Percentiles rank a stretch among this genome's conserved stretches.
These are phyloP conservation scores for Flaveria trinervia DNA, from an alignment of 129 eudicot genomes.

Conservation along the genomic window DNA sequence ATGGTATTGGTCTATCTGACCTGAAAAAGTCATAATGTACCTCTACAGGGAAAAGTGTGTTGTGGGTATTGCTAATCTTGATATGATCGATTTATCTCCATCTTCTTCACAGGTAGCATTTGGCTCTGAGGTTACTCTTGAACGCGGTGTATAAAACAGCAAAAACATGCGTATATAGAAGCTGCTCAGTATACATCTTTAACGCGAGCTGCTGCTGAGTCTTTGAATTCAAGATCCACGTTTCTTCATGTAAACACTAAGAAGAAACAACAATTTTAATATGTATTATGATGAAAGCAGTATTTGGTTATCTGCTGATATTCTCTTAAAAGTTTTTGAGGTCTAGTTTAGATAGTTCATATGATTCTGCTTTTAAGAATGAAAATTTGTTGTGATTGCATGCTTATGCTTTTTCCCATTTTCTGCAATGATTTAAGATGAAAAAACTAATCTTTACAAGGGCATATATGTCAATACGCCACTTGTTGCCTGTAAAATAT, in stretches of 20 bases:
- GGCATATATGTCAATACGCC: too few species aligned
- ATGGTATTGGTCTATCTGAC: not conserved
- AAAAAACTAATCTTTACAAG: not conserved
- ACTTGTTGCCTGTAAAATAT: not conserved
- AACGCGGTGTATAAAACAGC: conserved; percentile 28
- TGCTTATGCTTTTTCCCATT: not conserved
- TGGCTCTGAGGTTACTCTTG: conserved; percentile 2
- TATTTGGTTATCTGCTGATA: conserved; percentile 22
- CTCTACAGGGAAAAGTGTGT: not conserved
- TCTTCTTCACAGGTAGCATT: conserved; percentile 16
- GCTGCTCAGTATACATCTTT: conserved; percentile 28
- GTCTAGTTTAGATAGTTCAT: conserved; percentile 9
- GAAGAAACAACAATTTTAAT: conserved; percentile 21
- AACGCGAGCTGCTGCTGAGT: conserved; percentile 16
- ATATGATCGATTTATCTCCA: not conserved
- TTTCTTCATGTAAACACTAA: conserved; percentile 15
- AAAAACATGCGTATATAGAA: conserved; percentile 22
- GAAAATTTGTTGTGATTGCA: not conserved
- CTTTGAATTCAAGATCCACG: conserved; percentile 12
- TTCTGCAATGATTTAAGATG: not conserved
- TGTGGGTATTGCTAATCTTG: conserved; percentile 8
- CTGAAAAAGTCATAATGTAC: not conserved
- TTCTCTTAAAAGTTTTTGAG: conserved; percentile 3
- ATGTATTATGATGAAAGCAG: conserved; percentile 19
- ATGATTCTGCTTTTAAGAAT: conserved; percentile 12